These are phyloP conservation scores for Pachysolen tannophilus DNA, from an alignment of 805 yeast species.

Conservation along the genomic window DNA sequence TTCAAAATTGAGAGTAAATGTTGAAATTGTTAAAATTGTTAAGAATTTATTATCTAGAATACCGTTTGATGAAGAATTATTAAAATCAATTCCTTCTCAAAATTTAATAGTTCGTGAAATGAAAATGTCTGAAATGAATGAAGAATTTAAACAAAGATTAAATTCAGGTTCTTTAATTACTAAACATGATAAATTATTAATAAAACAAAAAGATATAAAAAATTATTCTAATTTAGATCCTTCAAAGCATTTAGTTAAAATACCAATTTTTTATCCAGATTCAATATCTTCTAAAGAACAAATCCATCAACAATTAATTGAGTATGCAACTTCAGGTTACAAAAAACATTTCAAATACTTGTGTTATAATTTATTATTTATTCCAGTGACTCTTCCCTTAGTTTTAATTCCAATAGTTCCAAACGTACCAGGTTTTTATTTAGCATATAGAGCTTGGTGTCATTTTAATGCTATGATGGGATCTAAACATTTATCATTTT, in stretches of 20 bases:
- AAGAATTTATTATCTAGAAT: slow-evolving; percentile 49
- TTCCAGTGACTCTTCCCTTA: slow-evolving; percentile 77
- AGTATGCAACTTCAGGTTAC: slow-evolving; percentile 35
- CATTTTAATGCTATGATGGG: slow-evolving; percentile 76
- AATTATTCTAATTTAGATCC: background rate
- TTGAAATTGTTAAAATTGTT: slow-evolving; percentile 46
- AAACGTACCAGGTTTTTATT: slow-evolving; percentile 84
- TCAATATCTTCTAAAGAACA: slow-evolving; percentile 21
- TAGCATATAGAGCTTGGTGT: slow-evolving; percentile 76
- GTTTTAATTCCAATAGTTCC: slow-evolving; percentile 83
- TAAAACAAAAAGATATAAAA: slow-evolving; percentile 5
- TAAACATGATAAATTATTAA: background rate
- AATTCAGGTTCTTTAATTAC: background rate
- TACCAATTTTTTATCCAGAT: slow-evolving; percentile 47
- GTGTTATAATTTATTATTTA: slow-evolving; percentile 41
- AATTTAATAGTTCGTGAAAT: slow-evolving; percentile 45
- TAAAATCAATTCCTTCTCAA: slow-evolving; percentile 70
- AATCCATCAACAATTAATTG: slow-evolving; percentile 30
- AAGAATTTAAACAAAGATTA: slow-evolving; percentile 16
- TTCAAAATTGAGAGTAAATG: slow-evolving; percentile 50
- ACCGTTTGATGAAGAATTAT: slow-evolving; percentile 74
- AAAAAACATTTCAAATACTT: slow-evolving; percentile 50
- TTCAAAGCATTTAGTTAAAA: slow-evolving; percentile 22
- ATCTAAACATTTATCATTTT: slow-evolving; percentile 53
- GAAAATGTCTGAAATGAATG: slow-evolving; percentile 19